A percentile compares a stretch with the other conserved stretches of the same genome.
Conservation (phyloP, 352 stramenopile species). For the Albugo laibachii region DNA sequence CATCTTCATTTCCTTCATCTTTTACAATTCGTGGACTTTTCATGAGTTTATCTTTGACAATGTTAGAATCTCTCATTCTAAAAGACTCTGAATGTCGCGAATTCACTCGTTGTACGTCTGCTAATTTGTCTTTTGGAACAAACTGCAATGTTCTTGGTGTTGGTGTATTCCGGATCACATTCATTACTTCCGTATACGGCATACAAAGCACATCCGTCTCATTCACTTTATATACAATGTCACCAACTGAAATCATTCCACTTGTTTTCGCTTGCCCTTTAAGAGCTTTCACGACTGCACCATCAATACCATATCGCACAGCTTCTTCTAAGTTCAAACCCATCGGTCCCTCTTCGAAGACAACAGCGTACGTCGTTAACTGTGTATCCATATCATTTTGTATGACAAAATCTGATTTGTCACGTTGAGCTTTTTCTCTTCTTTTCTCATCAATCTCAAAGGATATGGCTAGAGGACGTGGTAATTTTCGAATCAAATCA, state of each 20-base stretch:
- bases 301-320: conserved; percentile 61
- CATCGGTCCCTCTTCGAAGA: conserved; percentile 73
- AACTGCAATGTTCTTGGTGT: conserved; percentile 66
- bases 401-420: conserved; percentile 31
- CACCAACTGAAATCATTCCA: conserved; percentile 60
- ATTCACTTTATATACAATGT: conserved; percentile 80
- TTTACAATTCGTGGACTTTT: conserved; percentile 52
- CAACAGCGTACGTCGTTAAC: conserved; percentile 65
- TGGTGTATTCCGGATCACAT: conserved; percentile 37
- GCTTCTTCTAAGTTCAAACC: conserved; percentile 71
- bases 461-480: conserved; percentile 51
- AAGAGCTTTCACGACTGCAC: conserved; percentile 52
- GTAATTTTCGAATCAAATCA: conserved; percentile 68
- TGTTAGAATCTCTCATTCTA: conserved; percentile 25
- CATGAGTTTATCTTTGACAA: conserved; percentile 45
- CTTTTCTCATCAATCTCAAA: conserved; percentile 59
- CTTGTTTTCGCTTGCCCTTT: conserved; percentile 71
- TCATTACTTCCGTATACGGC: conserved; percentile 73
- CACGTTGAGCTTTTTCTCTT: conserved; percentile 26
- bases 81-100: conserved; percentile 66
- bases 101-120: conserved; percentile 65
- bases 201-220: conserved; percentile 67
- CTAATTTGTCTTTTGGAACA: conserved; percentile 67
- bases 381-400: conserved; percentile 48
- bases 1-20: conserved; percentile 34